Conservation (phyloP, 495 filamentous ascomycete species). For the Bacidia rubella region DNA sequence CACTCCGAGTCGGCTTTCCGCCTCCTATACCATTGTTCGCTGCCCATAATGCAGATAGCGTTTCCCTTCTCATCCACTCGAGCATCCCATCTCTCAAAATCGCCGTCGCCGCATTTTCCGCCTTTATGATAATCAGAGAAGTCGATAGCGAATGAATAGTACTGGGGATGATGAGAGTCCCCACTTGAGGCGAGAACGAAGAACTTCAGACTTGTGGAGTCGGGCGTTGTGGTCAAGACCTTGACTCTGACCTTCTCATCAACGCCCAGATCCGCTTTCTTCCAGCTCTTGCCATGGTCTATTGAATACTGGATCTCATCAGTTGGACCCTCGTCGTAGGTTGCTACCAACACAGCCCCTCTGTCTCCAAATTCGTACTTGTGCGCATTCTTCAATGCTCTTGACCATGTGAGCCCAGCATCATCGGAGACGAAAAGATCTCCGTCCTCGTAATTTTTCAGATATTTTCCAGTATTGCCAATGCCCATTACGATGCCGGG, state of each 20-base stretch:
- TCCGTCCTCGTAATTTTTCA: conserved; percentile 51
- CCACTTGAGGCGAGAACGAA: conserved; percentile 44
- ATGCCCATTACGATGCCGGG: conserved; percentile 87
- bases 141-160: conserved; percentile 58
- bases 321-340: conserved; percentile 50
- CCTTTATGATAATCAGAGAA: conserved; percentile 66
- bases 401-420: conserved; percentile 71
- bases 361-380: conserved; percentile 92
- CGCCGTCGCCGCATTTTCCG: conserved; percentile 61
- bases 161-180: conserved; percentile 32
- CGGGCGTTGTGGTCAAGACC: conserved; percentile 70
- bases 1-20: conserved; percentile 78
- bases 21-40: conserved; percentile 68
- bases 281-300: conserved; percentile 76
- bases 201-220: conserved; percentile 86
- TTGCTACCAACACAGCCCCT: conserved; percentile 72
- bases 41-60: conserved; percentile 86
- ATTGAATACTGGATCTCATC: conserved; percentile 67
- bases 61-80: conserved; percentile 66
- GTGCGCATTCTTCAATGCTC: conserved; percentile 64
- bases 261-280: conserved; percentile 40
- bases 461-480: conserved; percentile 68
- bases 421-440: conserved; percentile 82
- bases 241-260: conserved; percentile 44
- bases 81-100: conserved; percentile 81